These are phyloP conservation scores for Hanseniaspora taiwanica DNA, from an alignment of 805 yeast genomes.

Conservation along the genomic window DNA sequence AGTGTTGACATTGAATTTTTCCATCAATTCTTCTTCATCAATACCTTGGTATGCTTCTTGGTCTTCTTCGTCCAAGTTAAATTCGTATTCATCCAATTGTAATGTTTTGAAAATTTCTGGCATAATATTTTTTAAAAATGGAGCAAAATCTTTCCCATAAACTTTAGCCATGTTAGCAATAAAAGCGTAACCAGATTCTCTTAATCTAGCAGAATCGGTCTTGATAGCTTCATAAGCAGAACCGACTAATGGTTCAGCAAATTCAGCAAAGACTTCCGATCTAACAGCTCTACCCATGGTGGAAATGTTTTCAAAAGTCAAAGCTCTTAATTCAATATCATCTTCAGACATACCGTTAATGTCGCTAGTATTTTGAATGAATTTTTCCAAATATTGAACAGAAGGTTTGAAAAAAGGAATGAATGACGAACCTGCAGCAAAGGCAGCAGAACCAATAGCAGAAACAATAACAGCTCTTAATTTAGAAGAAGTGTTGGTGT, in stretches of 20 bases:
- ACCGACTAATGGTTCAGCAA: conserved; percentile 77
- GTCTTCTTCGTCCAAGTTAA: conserved; percentile 43
- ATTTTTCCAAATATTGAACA: conserved; percentile 69
- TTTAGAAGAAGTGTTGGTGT: conserved; percentile 55
- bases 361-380: conserved; percentile 52
- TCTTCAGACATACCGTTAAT: conserved; percentile 75
- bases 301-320: conserved; percentile 85
- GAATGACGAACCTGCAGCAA: conserved; percentile 82
- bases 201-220: conserved; percentile 68
- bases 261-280: conserved; percentile 71
- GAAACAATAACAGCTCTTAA: conserved; percentile 74
- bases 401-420: conserved; percentile 77
- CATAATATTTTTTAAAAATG: conserved; percentile 68
- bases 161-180: conserved; percentile 90
- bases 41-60: conserved; percentile 34
- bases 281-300: conserved; percentile 97
- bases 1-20: conserved; percentile 76
- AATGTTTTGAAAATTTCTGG: conserved; percentile 77
- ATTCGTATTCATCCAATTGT: conserved; percentile 73
- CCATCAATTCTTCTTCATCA: conserved; percentile 50
- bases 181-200: conserved; percentile 92
- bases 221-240: conserved; percentile 72
- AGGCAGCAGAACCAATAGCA: conserved; percentile 95
- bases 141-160: conserved; percentile 79
- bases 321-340: conserved; percentile 81